Evolutionary conservation across 2,329 filamentous ascomycete genomes (phyloP).

Genomic region (Cordyceps farinosa): DNA sequence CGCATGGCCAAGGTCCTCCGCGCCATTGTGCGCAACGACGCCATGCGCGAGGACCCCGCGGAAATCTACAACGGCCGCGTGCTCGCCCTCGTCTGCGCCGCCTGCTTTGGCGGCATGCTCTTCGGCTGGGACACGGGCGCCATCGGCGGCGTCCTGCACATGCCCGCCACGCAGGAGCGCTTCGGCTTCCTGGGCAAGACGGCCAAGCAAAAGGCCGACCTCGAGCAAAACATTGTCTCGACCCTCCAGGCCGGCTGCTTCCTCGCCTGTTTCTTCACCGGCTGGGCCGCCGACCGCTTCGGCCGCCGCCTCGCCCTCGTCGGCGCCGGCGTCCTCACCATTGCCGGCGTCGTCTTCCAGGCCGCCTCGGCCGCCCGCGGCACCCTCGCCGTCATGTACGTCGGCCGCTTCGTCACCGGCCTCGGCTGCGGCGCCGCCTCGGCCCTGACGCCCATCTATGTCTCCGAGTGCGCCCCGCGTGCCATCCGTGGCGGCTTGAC

Average conservation of each 20-base stretch:
- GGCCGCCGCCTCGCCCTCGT: conserved; percentile 57
- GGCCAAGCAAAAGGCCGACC: conserved; percentile 41
- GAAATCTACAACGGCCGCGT: conserved; percentile 70
- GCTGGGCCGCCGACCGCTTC: conserved; percentile 50
- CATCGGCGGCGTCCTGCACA: conserved; percentile 63
- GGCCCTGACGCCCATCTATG: conserved; percentile 42
- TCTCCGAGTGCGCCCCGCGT: conserved; percentile 48
- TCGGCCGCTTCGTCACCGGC: conserved; percentile 55
- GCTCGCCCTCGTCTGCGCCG: conserved; percentile 58
- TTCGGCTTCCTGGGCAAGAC: conserved; percentile 33
- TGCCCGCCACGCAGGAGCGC: conserved; percentile 52
- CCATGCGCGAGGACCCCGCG: conserved; percentile 63
- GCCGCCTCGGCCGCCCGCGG: conserved; percentile 51
- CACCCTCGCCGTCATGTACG: conserved; percentile 59
- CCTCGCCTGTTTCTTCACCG: conserved; percentile 56
- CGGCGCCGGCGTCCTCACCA: conserved; percentile 52
- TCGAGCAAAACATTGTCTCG: conserved; percentile 66
- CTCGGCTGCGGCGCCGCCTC: conserved; percentile 50
- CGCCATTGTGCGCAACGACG: conserved; percentile 63
- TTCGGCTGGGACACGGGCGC: conserved; percentile 57
- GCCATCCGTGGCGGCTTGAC: conserved; percentile 50
- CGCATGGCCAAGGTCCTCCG: conserved; percentile 45
- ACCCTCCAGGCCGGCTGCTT: conserved; percentile 68
- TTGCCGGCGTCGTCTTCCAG: conserved; percentile 62
- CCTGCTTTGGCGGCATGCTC: conserved; percentile 63